Percentiles rank a stretch among this genome's conserved stretches.
phyloP scores from a whole-genome alignment of 495 filamentous ascomycete species.

The Xylaria telfairii region DNA sequence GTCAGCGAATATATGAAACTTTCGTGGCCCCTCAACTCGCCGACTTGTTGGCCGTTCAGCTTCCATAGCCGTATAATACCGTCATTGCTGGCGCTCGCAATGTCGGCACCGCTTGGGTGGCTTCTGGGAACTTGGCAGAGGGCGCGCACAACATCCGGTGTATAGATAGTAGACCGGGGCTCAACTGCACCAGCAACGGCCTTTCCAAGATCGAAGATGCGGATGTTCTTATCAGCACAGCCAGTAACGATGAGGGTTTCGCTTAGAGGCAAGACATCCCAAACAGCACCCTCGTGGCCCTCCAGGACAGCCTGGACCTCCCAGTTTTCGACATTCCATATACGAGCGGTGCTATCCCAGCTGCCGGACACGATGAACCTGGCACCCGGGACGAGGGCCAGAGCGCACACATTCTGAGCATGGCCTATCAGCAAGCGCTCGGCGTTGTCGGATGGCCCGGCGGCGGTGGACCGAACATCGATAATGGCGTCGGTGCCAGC shows the following conservation, averaged over 20 bases:
- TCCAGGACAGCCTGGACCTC: slow-evolving; percentile 72
- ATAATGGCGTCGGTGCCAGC: slow-evolving; percentile 92
- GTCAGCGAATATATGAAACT: slow-evolving; percentile 94
- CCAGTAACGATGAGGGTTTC: slow-evolving; percentile 83
- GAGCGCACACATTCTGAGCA: slow-evolving; percentile 79
- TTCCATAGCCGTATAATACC: slow-evolving; percentile 86
- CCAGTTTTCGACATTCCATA: slow-evolving; percentile 81
- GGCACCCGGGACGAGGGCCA: slow-evolving; percentile 76
- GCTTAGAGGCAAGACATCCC: slow-evolving; percentile 88
- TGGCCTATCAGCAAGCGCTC: slow-evolving; percentile 88
- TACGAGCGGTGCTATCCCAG: slow-evolving; percentile 86
- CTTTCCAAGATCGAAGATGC: slow-evolving; percentile 73
- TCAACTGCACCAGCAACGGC: slow-evolving; percentile 79
- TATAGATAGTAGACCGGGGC: slow-evolving; percentile 74
- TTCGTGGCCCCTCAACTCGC: slow-evolving; percentile 83
- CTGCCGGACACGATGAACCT: slow-evolving; percentile 85
- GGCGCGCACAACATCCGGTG: slow-evolving; percentile 83
- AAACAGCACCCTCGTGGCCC: slow-evolving; percentile 79
- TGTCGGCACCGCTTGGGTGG: slow-evolving; percentile 80
- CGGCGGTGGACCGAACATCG: slow-evolving; percentile 76
- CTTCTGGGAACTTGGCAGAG: slow-evolving; percentile 79
- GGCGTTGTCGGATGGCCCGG: slow-evolving; percentile 71
- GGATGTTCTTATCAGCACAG: slow-evolving; percentile 88
- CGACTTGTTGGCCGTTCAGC: slow-evolving; percentile 72
- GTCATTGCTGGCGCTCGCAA: slow-evolving; percentile 90